Conservation (phyloP, 208 protist genomes). For the Acanthamoeba lenticulata region DNA sequence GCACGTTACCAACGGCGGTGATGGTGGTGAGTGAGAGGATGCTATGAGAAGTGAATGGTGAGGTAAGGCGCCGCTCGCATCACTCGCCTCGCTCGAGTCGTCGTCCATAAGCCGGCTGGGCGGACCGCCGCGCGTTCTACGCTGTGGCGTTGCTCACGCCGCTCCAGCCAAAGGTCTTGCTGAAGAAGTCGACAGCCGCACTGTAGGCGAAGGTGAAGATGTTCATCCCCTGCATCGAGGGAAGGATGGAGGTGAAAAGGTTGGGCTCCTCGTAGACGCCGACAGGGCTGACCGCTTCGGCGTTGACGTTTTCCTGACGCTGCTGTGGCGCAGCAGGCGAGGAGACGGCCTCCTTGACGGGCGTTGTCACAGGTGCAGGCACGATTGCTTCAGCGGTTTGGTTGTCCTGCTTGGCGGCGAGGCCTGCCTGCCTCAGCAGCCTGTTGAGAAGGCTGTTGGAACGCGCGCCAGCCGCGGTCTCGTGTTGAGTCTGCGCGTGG, state of each 20-base stretch:
- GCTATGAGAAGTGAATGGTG: not conserved
- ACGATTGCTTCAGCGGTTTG: not conserved
- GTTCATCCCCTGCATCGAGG: constrained; percentile 32
- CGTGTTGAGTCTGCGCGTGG: not conserved
- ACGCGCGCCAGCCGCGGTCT: not conserved
- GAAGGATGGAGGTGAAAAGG: constrained; percentile 36
- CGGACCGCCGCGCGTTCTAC: not conserved
- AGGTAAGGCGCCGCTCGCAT: not conserved
- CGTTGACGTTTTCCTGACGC: not conserved
- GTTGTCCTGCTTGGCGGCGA: not conserved
- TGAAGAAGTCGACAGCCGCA: constrained; percentile 59
- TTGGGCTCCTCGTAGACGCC: constrained; percentile 20
- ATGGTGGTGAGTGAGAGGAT: not conserved
- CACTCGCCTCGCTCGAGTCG: no score
- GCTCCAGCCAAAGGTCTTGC: constrained; percentile 34
- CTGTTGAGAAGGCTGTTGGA: not conserved
- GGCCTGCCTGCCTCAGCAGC: not conserved
- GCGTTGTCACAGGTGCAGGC: not conserved
- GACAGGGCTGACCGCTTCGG: not conserved
- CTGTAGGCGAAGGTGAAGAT: constrained; percentile 67
- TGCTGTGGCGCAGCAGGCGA: not conserved
- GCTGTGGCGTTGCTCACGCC: not conserved
- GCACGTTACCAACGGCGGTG: not conserved
- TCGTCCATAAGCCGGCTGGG: not conserved
- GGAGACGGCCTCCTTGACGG: not conserved